A percentile compares a stretch with the other conserved stretches of the same genome.
Conservation (phyloP, 179 eudicot genomes). For the Patellifolia procumbens region DNA sequence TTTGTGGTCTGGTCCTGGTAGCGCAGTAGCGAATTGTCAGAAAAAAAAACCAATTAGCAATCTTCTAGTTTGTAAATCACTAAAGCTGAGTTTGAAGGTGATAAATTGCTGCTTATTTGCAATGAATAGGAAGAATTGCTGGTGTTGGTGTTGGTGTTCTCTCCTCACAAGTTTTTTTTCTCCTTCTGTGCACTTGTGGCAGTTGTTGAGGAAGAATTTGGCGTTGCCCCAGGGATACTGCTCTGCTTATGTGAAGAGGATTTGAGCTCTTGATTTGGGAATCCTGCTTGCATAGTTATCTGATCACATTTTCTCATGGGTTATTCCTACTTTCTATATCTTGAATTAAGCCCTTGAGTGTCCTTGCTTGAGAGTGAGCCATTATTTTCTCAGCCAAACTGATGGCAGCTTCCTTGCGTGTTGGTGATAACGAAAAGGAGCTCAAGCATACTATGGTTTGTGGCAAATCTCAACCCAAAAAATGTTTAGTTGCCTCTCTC, state of each 20-base stretch:
- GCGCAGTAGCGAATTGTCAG: background rate
- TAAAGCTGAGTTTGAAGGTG: background rate
- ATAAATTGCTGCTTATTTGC: background rate
- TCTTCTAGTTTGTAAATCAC: background rate
- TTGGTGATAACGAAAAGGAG: constrained; percentile 30
- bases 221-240: background rate
- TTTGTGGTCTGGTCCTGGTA: background rate
- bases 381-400: constrained; percentile 8
- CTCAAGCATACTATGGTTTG: constrained; percentile 26
- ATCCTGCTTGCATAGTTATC: background rate
- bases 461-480: constrained; percentile 29
- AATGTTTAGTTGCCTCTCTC: constrained; percentile 40
- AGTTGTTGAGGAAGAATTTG: constrained; percentile 14
- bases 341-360: background rate
- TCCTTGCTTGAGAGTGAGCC: constrained; percentile 17
- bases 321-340: background rate
- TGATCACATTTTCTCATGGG: background rate
- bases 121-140: background rate
- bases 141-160: background rate
- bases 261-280: constrained; percentile 13
- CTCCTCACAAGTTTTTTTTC: background rate
- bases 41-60: background rate
- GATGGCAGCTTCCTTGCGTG: constrained; percentile 37
- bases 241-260: background rate
- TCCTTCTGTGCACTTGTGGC: background rate